A percentile compares a stretch with the other conserved stretches of the same genome.
Conservation (phyloP, 1,139 yeast species). For the Eremothecium cymbalariae region DNA sequence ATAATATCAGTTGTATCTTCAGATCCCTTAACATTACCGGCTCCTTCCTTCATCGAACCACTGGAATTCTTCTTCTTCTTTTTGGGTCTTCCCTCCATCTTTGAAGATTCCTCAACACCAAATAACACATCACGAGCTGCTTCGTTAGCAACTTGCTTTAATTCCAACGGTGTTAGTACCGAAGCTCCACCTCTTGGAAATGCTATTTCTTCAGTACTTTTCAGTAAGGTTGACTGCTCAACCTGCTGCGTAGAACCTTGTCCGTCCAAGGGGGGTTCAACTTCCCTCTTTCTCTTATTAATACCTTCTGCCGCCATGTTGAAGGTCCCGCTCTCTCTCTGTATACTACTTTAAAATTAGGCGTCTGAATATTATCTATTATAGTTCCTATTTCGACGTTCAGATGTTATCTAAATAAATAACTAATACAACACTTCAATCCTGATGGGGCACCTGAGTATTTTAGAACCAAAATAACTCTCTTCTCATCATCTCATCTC, state of each 20-base stretch:
- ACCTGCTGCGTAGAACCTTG: slow-evolving; percentile 34
- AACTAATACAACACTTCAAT: too few species aligned
- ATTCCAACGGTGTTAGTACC: slow-evolving; percentile 79
- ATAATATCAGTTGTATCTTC: slow-evolving; percentile 35
- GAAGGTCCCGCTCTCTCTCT: too few species aligned
- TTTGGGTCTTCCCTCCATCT: slow-evolving; percentile 31
- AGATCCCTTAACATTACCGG: slow-evolving; percentile 28
- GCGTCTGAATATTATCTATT: too few species aligned
- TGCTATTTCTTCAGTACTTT: slow-evolving; percentile 49
- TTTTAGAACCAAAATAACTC: too few species aligned
- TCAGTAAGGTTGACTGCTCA: slow-evolving; percentile 28
- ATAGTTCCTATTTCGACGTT: too few species aligned
- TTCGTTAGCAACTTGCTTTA: slow-evolving; percentile 86
- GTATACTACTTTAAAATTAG: too few species aligned
- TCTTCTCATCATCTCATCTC: too few species aligned
- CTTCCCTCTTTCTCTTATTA: slow-evolving; percentile 35
- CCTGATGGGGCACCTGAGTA: too few species aligned
- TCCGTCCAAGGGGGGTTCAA: slow-evolving; percentile 34
- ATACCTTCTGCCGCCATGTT: slow-evolving; percentile 6
- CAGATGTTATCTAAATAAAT: too few species aligned
- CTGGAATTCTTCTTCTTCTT: slow-evolving; percentile 34
- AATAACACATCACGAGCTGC: slow-evolving; percentile 82
- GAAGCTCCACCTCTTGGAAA: slow-evolving; percentile 96
- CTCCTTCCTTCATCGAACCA: slow-evolving; percentile 13
- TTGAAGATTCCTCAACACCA: slow-evolving; percentile 33